A percentile compares a stretch with the other conserved stretches of the same genome.
phyloP scores from a whole-genome alignment of 2,329 filamentous ascomycete species.

The Fusarium poae region DNA sequence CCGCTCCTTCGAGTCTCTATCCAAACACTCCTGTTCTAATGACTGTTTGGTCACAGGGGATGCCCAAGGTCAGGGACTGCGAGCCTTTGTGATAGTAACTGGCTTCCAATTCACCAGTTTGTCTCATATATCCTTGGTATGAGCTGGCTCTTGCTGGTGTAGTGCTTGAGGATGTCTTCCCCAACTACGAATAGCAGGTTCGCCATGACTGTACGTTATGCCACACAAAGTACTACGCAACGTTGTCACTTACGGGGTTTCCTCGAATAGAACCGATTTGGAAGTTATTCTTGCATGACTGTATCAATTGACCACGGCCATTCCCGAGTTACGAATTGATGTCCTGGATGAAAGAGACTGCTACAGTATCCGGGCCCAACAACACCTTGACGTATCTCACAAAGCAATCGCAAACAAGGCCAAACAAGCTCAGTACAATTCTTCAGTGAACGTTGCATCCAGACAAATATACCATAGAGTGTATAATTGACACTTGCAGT shows the following conservation, averaged over 20 bases:
- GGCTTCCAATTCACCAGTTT: not conserved
- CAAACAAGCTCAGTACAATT: too few relatives aligned
- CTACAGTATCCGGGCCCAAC: not conserved
- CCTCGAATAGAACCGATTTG: not conserved
- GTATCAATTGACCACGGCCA: too few relatives aligned
- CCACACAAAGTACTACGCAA: not conserved
- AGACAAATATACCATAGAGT: not conserved
- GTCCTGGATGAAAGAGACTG: not conserved
- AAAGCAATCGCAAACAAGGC: not conserved
- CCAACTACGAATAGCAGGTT: not conserved
- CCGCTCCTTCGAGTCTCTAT: not conserved
- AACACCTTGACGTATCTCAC: not conserved
- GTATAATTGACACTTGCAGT: not conserved
- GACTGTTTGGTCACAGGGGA: not conserved
- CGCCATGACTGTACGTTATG: not conserved
- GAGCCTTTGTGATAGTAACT: not conserved
- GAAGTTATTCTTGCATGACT: too few relatives aligned
- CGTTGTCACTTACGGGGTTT: rapidly evolving
- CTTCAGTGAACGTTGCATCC: too few relatives aligned
- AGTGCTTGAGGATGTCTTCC: not conserved
- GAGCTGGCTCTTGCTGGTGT: not conserved
- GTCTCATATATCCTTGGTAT: not conserved
- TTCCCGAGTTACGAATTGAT: too few relatives aligned
- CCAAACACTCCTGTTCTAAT: not conserved
- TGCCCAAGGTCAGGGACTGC: not conserved